Percentiles rank a stretch among this genome's conserved stretches.
These are phyloP conservation scores for Smallanthus sonchifolius DNA, from an alignment of 129 eudicot genomes.

Conservation along the genomic window DNA sequence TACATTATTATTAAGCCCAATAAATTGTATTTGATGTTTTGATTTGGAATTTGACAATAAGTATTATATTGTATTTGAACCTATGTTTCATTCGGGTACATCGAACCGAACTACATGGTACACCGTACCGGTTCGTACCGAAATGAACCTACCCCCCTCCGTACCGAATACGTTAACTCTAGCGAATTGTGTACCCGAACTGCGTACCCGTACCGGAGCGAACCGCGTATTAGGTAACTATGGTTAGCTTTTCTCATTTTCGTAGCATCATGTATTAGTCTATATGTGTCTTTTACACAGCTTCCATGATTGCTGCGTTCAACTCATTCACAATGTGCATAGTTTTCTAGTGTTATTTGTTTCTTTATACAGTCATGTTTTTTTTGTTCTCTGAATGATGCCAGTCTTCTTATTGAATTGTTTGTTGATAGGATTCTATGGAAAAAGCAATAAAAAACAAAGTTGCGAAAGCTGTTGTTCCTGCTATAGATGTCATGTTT, in stretches of 20 bases:
- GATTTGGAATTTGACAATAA: too few relatives aligned
- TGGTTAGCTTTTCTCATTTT: neutral
- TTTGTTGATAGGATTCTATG: slow-evolving; percentile 80
- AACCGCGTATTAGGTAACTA: too few relatives aligned
- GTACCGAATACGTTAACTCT: too few relatives aligned
- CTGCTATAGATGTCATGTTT: slow-evolving; percentile 99
- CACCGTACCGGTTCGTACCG: too few relatives aligned
- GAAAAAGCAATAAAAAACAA: slow-evolving; percentile 95
- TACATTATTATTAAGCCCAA: too few relatives aligned
- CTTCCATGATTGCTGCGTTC: neutral
- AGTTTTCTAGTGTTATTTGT: neutral
- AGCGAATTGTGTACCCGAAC: too few relatives aligned
- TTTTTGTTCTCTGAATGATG: neutral
- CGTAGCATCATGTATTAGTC: neutral
- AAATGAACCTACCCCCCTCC: too few relatives aligned
- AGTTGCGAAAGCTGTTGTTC: slow-evolving; percentile 99
- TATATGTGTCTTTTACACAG: neutral
- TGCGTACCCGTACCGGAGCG: too few relatives aligned
- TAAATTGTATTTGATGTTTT: too few relatives aligned
- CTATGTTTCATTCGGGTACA: too few relatives aligned
- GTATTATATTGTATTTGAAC: too few relatives aligned
- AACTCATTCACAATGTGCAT: neutral
- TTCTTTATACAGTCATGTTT: neutral
- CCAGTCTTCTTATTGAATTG: neutral
- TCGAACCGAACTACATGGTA: too few relatives aligned